A percentile compares a stretch with the other conserved stretches of the same genome.
Evolutionary conservation across 2,329 filamentous ascomycete genomes (phyloP).

Genomic region (Blastomyces silverae): DNA sequence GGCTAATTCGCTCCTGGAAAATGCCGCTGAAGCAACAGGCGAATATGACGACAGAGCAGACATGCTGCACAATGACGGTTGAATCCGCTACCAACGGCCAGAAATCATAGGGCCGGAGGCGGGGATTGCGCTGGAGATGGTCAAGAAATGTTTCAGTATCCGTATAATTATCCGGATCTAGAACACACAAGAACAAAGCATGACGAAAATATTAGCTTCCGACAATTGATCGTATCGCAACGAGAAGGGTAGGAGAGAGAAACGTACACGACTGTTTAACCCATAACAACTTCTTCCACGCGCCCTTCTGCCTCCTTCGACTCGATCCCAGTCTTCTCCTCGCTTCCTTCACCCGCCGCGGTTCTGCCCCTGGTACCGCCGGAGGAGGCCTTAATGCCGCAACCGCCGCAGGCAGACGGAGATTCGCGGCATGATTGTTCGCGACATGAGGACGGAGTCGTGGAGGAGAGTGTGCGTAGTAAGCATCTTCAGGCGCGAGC

Average conservation of each 20-base stretch:
- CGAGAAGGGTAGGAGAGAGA: neutral
- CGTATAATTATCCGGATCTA: constrained; percentile 97
- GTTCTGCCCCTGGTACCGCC: constrained; percentile 34
- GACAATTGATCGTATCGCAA: neutral
- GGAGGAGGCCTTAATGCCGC: constrained; percentile 40
- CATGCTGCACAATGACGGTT: constrained; percentile 93
- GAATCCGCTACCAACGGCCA: constrained; percentile 94
- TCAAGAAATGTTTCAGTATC: constrained; percentile 95
- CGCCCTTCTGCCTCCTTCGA: constrained; percentile 60
- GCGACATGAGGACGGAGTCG: constrained; percentile 38
- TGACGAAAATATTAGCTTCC: neutral
- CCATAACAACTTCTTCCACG: constrained; percentile 96
- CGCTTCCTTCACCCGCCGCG: constrained; percentile 35
- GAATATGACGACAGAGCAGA: constrained; percentile 91
- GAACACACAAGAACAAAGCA: neutral
- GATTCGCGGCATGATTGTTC: constrained; percentile 33
- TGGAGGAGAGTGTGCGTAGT: constrained; percentile 57
- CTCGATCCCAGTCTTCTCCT: constrained; percentile 53
- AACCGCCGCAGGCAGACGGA: constrained; percentile 32
- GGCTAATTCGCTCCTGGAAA: constrained; percentile 76
- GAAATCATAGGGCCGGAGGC: constrained; percentile 92
- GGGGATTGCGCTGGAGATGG: constrained; percentile 87
- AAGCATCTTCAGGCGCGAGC: constrained; percentile 79
- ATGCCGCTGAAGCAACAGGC: constrained; percentile 91
- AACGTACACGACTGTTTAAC: constrained; percentile 84